These are phyloP conservation scores for Silene uniflora DNA, from an alignment of 148 eudicot genomes.

Conservation along the genomic window DNA sequence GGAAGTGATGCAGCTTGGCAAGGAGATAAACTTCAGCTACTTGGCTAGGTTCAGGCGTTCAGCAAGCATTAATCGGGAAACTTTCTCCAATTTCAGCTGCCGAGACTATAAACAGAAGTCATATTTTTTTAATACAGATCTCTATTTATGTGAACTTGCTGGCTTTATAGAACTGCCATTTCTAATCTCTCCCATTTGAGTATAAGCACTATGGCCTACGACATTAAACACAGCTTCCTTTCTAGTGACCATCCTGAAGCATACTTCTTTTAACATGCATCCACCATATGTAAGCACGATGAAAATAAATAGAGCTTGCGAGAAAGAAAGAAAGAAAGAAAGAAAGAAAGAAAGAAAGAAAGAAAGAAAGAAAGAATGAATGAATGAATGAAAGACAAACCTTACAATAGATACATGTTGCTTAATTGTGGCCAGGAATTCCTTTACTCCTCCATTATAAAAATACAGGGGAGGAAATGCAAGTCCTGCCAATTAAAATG, in stretches of 20 bases:
- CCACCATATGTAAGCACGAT: background rate
- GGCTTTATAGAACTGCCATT: background rate
- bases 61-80: background rate
- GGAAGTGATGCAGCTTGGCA: background rate
- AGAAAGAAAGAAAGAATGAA: background rate
- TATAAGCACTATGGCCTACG: background rate
- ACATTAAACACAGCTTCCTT: background rate
- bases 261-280: background rate
- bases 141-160: too few relatives aligned
- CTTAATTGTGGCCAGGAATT: constrained; percentile 82
- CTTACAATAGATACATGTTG: constrained; percentile 78
- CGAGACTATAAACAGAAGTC: too few relatives aligned
- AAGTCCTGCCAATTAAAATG: constrained; percentile 51
- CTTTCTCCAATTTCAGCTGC: background rate
- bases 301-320: background rate
- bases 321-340: background rate
- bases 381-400: constrained; percentile 23
- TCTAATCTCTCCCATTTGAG: background rate
- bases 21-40: background rate
- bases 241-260: background rate
- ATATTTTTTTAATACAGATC: too few relatives aligned
- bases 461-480: constrained; percentile 95
- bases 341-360: background rate
- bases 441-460: constrained; percentile 90
- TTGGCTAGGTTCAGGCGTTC: background rate